A percentile compares a stretch with the other conserved stretches of the same genome.
These are phyloP conservation scores for Penium margaritaceum DNA, from an alignment of 139 green algal genomes.

Conservation along the genomic window DNA sequence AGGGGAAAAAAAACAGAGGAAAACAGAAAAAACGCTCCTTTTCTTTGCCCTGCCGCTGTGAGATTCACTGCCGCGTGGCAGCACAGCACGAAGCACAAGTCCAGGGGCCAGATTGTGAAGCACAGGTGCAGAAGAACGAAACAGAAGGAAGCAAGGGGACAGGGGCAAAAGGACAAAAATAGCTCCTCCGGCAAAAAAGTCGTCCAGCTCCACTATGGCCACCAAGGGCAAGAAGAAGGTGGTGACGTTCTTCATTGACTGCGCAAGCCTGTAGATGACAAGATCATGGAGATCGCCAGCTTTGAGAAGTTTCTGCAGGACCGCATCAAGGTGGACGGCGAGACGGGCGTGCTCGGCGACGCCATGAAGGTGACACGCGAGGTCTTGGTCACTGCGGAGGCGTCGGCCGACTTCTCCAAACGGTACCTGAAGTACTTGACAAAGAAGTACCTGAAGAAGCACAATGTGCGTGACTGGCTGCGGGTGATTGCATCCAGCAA, in stretches of 20 bases:
- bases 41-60: too few relatives aligned
- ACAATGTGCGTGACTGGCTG: slow-evolving; percentile 98
- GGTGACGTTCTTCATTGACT: slow-evolving; percentile 78
- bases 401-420: too few relatives aligned
- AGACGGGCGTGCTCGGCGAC: slow-evolving; percentile 77
- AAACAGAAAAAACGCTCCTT: too few relatives aligned
- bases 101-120: too few relatives aligned
- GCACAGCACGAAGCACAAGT: too few relatives aligned
- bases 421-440: slow-evolving; percentile 98
- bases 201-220: too few relatives aligned
- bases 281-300: slow-evolving; percentile 86
- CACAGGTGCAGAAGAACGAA: too few relatives aligned
- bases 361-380: slow-evolving; percentile 56
- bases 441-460: slow-evolving; percentile 99
- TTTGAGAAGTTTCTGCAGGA: slow-evolving; percentile 98
- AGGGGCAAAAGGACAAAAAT: too few relatives aligned
- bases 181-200: slow-evolving; percentile 40
- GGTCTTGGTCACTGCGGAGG: too few relatives aligned
- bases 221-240: slow-evolving; percentile 70
- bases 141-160: too few relatives aligned
- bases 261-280: slow-evolving; percentile 83
- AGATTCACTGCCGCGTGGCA: too few relatives aligned
- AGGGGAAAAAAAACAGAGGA: too few relatives aligned
- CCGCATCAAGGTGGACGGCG: slow-evolving; percentile 90
- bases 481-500: slow-evolving; percentile 98